Base-by-base conservation (phyloP, 1,284 basidiomycete species). In the Tetrapyrgos nigripes region DNA sequence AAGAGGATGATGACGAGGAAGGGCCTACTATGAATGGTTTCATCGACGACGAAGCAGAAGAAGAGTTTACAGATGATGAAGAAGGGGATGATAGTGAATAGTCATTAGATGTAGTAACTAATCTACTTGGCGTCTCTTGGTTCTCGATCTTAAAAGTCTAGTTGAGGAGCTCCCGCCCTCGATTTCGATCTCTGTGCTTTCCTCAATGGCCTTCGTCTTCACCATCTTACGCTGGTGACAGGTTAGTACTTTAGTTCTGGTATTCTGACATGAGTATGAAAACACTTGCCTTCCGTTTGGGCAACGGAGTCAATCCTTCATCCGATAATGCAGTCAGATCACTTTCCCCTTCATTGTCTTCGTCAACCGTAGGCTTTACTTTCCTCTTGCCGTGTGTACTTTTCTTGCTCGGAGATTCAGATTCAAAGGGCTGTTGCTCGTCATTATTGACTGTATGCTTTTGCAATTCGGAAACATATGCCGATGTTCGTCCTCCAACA, bases 401-500 rank as follows among this genome's bases (percentile, higher is more conserved):
- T 33, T 33, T 33, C 31, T 33, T 33, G 31, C 31, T 33, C 8
- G 31, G 31, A 14, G 31, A 8, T 33, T 33, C 14, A 8, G 52
- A 43, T 53, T 51, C 45, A 26, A 33, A n/a, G 3, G 24, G 31
- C 33, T 64, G 61, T 40, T 57, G 14, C 14, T 27, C 43, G 27
- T 24, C 21, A 45, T 19, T 17, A 13, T 26, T 35, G 55, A 23
- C 48, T n/a, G 37, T 6, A 19, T 69, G 53, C 52, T 60, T 57
- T 57, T 93, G 92, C 2, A 94, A 76, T 69, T 92, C 85, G 9
- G 73, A 71, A 2, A 93, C 86, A 61, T 86, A 88, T 3, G 92
- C 92, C 1, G 89, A 91, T 1, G 93, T 94, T 14, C 93, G 79
- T 1, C 93, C 93, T 3, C 90, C 91, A 9, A 95, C 89, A 1